Evolutionary conservation across 139 green algal genomes (phyloP), one percentile per base, ranked within the genome.

Genomic region (Zygnema cylindricum): DNA sequence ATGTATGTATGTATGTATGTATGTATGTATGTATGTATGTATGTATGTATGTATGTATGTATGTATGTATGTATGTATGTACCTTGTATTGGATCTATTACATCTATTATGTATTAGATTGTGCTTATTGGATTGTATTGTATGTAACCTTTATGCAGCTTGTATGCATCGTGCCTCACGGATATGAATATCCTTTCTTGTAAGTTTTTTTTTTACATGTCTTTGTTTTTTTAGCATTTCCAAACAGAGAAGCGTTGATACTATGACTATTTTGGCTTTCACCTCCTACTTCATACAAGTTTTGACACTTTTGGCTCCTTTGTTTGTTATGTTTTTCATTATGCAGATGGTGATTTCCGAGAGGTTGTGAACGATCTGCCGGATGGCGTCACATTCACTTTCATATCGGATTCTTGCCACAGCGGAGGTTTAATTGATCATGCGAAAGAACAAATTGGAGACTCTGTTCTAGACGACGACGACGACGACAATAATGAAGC

Each of bases 391-490:
- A 73, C 55, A 79, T 94, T 96, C 84, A 96, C 94, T 30, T 92
- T 96, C 77, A 81, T 95, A 1, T 86, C 93, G 55, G 95, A 96
- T 90, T 96, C 93, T 89, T 96, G 95, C 92, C 95, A 96, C 92
- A 93, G 87, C 57, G 94, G 89, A 63, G 89, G 87, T 21, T 57
- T 96, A 63, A 89, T 96, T 43, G 94, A 96, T 78, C 91, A 95
- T 84, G 69, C 69, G 0, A 76, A 94, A 42, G 87, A 95, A 76
- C 76, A 89, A 38, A 94, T 96, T 83, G 87, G 71, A 25, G 81
- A 49, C 16, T 39, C 77, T 16, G 83, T 7, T 43, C 40, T 40
- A 25, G 77, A 43, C 42, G 71, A 11, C 42, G 71, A 11, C 3
- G 43, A 79, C 43, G 71, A 79, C 43, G 11, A 43, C 11, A 16